phyloP scores from a whole-genome alignment of 1,284 basidiomycete genomes.

The Garcileccinum viscosum region DNA sequence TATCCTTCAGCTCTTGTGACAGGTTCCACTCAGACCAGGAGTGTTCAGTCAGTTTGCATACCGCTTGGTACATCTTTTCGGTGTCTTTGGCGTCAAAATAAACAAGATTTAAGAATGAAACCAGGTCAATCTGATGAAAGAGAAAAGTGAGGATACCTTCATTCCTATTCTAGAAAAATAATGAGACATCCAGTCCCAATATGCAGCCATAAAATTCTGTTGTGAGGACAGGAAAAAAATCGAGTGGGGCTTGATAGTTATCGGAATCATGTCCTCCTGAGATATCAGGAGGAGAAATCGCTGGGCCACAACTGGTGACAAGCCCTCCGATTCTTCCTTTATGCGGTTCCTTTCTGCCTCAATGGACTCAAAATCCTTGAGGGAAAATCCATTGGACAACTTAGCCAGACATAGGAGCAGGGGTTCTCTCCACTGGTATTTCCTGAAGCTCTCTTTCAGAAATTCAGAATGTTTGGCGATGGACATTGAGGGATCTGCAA shows the following conservation, averaged over 20 bases:
- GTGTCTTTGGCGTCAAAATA: background rate
- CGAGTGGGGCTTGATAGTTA: conserved; percentile 11
- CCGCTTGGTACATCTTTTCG: background rate
- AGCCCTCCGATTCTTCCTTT: background rate
- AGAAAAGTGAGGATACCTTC: background rate
- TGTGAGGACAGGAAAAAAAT: conserved; percentile 22
- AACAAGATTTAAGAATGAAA: background rate
- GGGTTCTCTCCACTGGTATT: conserved; percentile 19
- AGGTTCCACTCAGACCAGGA: background rate
- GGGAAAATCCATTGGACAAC: background rate
- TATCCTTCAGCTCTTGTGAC: background rate
- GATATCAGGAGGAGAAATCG: background rate
- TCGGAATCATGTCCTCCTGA: background rate
- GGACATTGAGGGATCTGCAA: background rate
- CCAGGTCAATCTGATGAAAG: background rate
- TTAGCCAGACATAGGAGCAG: background rate
- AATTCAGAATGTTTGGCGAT: background rate
- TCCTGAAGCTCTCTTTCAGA: conserved; percentile 10
- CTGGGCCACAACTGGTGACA: background rate
- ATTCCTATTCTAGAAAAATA: background rate
- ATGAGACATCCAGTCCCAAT: conserved; percentile 13
- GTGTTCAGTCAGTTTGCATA: conserved; percentile 4
- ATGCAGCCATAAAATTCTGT: conserved; percentile 12
- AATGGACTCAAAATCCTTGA: background rate
- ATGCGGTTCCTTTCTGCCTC: background rate